Evolutionary conservation across 2,329 filamentous ascomycete genomes (phyloP).

Genomic region (Dothistroma septosporum): DNA sequence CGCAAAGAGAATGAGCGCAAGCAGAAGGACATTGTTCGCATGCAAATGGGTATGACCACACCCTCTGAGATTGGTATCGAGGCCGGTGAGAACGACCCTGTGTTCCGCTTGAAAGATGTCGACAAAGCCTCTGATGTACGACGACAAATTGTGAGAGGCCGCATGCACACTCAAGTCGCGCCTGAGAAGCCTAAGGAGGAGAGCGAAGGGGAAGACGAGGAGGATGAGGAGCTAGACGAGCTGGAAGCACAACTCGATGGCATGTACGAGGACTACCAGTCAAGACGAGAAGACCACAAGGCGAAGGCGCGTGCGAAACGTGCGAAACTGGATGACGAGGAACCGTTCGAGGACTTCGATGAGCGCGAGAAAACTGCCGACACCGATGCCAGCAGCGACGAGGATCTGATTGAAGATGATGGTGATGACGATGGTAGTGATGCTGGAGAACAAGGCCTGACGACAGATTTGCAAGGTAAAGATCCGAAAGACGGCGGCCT

Average conservation of each 20-base stretch:
- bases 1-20: conserved; percentile 89
- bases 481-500: conserved; percentile 53
- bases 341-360: conserved; percentile 82
- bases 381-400: conserved; percentile 47
- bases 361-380: conserved; percentile 57
- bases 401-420: conserved; percentile 51
- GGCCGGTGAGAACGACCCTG: conserved; percentile 60
- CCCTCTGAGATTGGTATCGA: conserved; percentile 92
- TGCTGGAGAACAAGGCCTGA: conserved; percentile 45
- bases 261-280: conserved; percentile 82
- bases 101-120: conserved; percentile 79
- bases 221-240: conserved; percentile 73
- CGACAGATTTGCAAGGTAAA: conserved; percentile 57
- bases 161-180: conserved; percentile 67
- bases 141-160: conserved; percentile 65
- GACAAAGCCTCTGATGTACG: conserved; percentile 69
- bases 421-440: conserved; percentile 57
- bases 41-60: conserved; percentile 96
- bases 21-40: conserved; percentile 86
- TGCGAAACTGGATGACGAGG: conserved; percentile 71
- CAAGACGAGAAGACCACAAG: conserved; percentile 72
- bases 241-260: conserved; percentile 81
- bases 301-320: conserved; percentile 90
- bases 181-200: conserved; percentile 40
- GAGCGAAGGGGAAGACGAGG: conserved; percentile 51